Evolutionary conservation across 1,284 basidiomycete genomes (phyloP).

Genomic region (Trichosporon sp.): DNA sequence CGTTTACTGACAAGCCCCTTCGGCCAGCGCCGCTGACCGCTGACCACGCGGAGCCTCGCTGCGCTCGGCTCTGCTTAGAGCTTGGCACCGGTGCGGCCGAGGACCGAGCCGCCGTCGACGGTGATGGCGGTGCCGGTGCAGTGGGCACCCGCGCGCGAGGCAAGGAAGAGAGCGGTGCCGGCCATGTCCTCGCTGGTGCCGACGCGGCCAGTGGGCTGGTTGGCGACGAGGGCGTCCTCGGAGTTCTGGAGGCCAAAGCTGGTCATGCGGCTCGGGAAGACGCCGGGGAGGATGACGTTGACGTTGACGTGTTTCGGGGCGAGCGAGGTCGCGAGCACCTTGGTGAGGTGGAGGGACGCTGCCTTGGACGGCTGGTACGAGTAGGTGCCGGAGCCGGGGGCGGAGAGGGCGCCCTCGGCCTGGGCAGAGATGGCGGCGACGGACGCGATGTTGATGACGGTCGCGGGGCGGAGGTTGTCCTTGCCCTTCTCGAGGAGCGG

Average conservation of each 20-base stretch:
- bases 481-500: constrained; percentile 24
- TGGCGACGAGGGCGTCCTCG: constrained; percentile 20
- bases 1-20: background rate
- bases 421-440: constrained; percentile 25
- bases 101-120: constrained; percentile 26
- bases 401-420: constrained; percentile 21
- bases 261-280: constrained; percentile 41
- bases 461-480: constrained; percentile 19
- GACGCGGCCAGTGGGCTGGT: constrained; percentile 31
- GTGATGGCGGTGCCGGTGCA: constrained; percentile 32
- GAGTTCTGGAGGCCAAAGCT: constrained; percentile 24
- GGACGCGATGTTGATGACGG: constrained; percentile 35
- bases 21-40: no score
- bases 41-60: background rate
- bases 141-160: constrained; percentile 31
- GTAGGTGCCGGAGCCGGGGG: constrained; percentile 27
- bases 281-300: constrained; percentile 35
- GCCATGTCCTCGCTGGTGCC: constrained; percentile 39
- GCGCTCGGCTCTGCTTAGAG: constrained; percentile 11
- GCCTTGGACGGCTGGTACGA: constrained; percentile 22
- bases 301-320: constrained; percentile 36
- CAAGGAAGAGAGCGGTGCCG: constrained; percentile 33
- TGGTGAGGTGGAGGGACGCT: constrained; percentile 26
- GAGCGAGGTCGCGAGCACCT: constrained; percentile 25
- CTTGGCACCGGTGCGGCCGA: constrained; percentile 16